Evolutionary conservation across 192 early-diverging fungal species (phyloP), one percentile per base, ranked within the genome.

Genomic region (Dimargaris verticillata): DNA sequence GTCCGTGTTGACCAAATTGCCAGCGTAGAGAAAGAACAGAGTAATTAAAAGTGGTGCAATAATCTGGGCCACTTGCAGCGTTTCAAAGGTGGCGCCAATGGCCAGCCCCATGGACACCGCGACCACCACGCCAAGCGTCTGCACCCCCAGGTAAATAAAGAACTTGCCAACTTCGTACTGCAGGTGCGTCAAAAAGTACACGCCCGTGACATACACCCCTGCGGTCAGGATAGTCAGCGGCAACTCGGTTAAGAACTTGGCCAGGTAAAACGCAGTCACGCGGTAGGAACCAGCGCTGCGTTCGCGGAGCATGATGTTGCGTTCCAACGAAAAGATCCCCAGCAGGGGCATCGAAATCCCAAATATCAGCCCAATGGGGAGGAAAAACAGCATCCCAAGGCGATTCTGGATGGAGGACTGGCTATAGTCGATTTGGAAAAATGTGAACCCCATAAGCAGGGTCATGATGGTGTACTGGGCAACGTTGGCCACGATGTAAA

Each of bases 121-220:
- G 53, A 69, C 69, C 20, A 76, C 38, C 0, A 74, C 63, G 41
- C 75, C 61, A 58, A 83, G 74, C 18, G 82, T 29, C 25, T 72
- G 66, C 2, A 82, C 11, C 29, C 38, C 57, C 1, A 69, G 62
- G 65, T 77, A 86, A 41, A 73, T 66, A 29, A 83, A 77, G 62
- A 77, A 83, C 49, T 73, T 76, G 14, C 69, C 73, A 28, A 69
- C 78, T 2, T 48, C 63, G 7, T 69, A 44, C 42, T 79, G 70
- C 1, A 86, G 62, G 43, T 80, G 72, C 42, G 76, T 72, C 78
- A 86, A 79, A 58, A 80, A 83, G 63, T 86, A 86, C 13, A 78
- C 63, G 26, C 70, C 70, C 11, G 77, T 54, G 17, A 24, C 20
- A 20, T 59, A 59, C 5, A 79, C 58, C 3, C 76, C 63, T 48